Evolutionary conservation across 2,329 filamentous ascomycete genomes (phyloP), one percentile per base, ranked within the genome.

Genomic region (Massarina eburnea): DNA sequence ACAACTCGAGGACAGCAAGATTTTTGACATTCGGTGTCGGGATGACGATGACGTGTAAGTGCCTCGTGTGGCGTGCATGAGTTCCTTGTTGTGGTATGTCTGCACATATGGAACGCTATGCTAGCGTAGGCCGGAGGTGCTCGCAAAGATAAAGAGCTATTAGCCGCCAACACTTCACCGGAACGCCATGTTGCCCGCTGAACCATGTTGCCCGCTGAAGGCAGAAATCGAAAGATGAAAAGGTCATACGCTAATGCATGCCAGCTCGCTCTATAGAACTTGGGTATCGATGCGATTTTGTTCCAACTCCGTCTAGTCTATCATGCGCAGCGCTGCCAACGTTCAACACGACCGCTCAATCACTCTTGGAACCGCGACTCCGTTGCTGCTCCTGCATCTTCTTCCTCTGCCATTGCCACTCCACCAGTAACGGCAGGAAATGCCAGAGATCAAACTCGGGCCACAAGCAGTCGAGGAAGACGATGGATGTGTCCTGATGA

Each of bases 381-480:
- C 62, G 59, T 42, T 70, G 64, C 41, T 68, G 64, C 46, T 70
- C 68, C 27, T 68, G 61, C 29, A 69, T 57, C 59, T 75, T 75
- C 57, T 73, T 74, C 57, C 73, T 71, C 57, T 81, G 76, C 74
- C 84, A 82, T 58, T 86, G 84, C 92, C 94, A 99, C 68, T 96
- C 91, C 39, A 97, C 77, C 43, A 99, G 73, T 18, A 99, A 91
- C 8, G 92, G 94, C 15, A 99, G 71, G 71, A 97, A 96, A 48
- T 91, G 82, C 84, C 91, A 92, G 4, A 99, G 78, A 66, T 95
- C 91, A 60, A 99, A 96, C 52, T 96, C 90, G 2, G 94, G 94
- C 94, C 94, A 99, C 51, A 96, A 77, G 54, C 89, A 94, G 60
- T 95, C 82, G 45, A 96, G 73, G 67, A 97, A 99, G 48, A 95